Evolutionary conservation across 2,329 filamentous ascomycete species (phyloP).

Genomic region (Apiospora kogelbergensis): DNA sequence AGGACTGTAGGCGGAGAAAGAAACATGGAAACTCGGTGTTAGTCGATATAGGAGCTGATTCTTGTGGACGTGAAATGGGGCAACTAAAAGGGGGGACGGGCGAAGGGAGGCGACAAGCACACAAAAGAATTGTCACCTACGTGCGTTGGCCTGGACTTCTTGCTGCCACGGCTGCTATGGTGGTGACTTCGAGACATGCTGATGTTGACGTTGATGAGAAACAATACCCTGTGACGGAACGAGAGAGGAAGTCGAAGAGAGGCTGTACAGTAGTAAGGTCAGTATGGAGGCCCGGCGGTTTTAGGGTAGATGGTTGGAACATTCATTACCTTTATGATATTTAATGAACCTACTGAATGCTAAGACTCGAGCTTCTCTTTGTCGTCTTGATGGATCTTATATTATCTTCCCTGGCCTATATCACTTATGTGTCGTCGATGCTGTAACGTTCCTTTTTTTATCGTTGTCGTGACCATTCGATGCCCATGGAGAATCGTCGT

Average conservation of each 20-base stretch:
- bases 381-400: background rate
- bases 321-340: background rate
- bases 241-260: background rate
- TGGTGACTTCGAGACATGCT: background rate
- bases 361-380: background rate
- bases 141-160: background rate
- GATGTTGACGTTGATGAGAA: background rate
- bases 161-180: background rate
- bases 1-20: too few relatives aligned
- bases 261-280: background rate
- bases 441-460: background rate
- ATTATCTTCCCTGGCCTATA: background rate
- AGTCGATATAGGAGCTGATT: too few relatives aligned
- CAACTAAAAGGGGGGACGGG: background rate
- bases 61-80: too few relatives aligned
- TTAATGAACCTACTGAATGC: background rate
- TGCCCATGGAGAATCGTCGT: background rate
- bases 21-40: too few relatives aligned
- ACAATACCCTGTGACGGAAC: background rate
- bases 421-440: background rate
- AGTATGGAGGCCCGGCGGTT: background rate
- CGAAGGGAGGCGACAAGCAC: conserved; percentile 15
- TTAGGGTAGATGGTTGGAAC: background rate
- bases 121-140: background rate
- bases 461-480: background rate